Conservation (phyloP, 257 asterid species). For the Solanum phureja region DNA sequence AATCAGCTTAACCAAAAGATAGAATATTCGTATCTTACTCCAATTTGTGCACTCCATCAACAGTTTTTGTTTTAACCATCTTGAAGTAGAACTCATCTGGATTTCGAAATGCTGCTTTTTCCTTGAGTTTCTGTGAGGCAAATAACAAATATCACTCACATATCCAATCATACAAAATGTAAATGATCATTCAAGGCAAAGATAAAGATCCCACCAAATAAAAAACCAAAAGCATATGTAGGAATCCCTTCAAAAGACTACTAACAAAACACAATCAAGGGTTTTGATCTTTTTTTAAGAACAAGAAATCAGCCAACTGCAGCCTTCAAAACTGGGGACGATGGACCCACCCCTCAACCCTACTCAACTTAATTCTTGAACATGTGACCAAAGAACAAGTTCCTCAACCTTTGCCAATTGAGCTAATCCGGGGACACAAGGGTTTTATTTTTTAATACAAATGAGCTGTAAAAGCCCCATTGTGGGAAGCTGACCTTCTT, state of each 20-base stretch:
- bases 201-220: background rate
- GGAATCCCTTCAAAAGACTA: background rate
- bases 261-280: background rate
- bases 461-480: no score
- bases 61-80: slow-evolving; percentile 57
- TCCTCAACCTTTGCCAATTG: no score
- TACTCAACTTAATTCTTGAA: background rate
- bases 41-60: slow-evolving; percentile 56
- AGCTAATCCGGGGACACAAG: no score
- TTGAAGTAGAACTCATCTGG: slow-evolving; percentile 87
- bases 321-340: background rate
- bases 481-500: no score
- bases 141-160: background rate
- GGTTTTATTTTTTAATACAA: no score
- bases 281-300: background rate
- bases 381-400: no score
- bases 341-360: background rate
- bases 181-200: background rate
- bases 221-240: background rate
- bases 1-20: background rate
- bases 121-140: slow-evolving; percentile 67
- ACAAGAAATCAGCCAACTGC: background rate
- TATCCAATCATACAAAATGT: background rate
- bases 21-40: slow-evolving; percentile 37
- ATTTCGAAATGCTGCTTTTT: slow-evolving; percentile 72